Percentiles rank a stretch among this genome's conserved stretches.
Evolutionary conservation across 768 basidiomycete species (phyloP).

Genomic region (Clitopilus passeckerianus): DNA sequence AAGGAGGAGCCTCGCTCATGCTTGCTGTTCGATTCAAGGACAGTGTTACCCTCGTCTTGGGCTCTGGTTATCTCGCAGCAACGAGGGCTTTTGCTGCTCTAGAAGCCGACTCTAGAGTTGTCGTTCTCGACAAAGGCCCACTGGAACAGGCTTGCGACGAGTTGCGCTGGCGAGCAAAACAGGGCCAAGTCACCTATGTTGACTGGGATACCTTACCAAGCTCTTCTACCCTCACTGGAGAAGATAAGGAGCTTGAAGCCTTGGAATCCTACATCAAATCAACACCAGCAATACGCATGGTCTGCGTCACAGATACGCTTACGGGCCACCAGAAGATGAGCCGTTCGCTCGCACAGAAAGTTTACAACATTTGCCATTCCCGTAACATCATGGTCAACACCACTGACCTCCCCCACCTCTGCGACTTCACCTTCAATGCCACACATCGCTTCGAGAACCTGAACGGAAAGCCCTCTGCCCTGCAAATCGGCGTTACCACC

Average conservation of each 20-base stretch:
- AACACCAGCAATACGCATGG: constrained; percentile 34
- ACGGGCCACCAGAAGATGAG: constrained; percentile 36
- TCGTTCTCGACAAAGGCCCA: constrained; percentile 55
- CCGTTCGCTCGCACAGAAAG: constrained; percentile 47
- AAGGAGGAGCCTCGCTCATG: constrained; percentile 68
- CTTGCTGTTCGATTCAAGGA: constrained; percentile 65
- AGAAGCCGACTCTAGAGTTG: constrained; percentile 71
- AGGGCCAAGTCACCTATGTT: constrained; percentile 51
- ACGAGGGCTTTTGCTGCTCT: constrained; percentile 78
- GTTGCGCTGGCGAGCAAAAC: constrained; percentile 55
- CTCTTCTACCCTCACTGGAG: constrained; percentile 21
- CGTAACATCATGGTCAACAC: constrained; percentile 76
- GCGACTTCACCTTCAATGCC: constrained; percentile 86
- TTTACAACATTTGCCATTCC: constrained; percentile 50
- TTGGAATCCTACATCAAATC: constrained; percentile 43
- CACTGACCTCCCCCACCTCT: constrained; percentile 82
- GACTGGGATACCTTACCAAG: constrained; percentile 46
- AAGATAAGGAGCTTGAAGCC: constrained; percentile 33
- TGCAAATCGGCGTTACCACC: constrained; percentile 83
- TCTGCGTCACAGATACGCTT: constrained; percentile 81
- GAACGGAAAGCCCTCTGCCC: constrained; percentile 36
- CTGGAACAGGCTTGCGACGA: constrained; percentile 58
- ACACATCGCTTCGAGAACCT: constrained; percentile 74
- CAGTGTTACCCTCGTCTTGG: constrained; percentile 64
- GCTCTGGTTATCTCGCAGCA: constrained; percentile 76